Percentiles rank a stretch among this genome's conserved stretches.
These are phyloP conservation scores for Picochlorum sp. DNA, from an alignment of 139 green algal species.

Conservation along the genomic window DNA sequence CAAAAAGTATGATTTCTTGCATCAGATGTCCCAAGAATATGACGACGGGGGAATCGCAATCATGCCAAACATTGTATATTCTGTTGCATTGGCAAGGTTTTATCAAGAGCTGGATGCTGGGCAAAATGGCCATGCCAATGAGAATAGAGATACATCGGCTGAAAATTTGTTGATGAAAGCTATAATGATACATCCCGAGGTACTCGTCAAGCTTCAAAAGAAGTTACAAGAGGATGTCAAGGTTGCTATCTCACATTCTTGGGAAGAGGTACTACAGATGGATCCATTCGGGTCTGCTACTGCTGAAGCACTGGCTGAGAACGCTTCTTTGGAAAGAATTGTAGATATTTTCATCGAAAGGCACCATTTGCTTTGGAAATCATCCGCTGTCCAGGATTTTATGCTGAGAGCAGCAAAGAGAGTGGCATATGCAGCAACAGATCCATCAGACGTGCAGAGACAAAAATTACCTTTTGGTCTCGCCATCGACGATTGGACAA, in stretches of 20 bases:
- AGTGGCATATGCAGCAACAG: slow-evolving; percentile 7
- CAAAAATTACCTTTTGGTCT: slow-evolving; percentile 8
- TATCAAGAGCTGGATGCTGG: slow-evolving; percentile 22
- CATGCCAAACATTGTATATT: slow-evolving; percentile 77
- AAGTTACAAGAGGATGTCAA: slow-evolving; percentile 50
- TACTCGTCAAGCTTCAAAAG: slow-evolving; percentile 42
- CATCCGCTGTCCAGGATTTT: slow-evolving; percentile 51
- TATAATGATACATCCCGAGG: slow-evolving; percentile 69
- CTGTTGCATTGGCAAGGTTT: slow-evolving; percentile 49
- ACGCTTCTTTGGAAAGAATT: slow-evolving; percentile 64
- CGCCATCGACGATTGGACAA: slow-evolving; percentile 43
- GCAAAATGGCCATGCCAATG: slow-evolving; percentile 5
- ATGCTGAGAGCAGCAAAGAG: slow-evolving; percentile 42
- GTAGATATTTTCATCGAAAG: slow-evolving; percentile 76
- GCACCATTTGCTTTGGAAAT: slow-evolving; percentile 76
- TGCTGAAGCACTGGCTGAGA: slow-evolving; percentile 34
- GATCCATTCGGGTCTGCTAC: slow-evolving; percentile 37
- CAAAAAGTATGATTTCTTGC: slow-evolving; percentile 32
- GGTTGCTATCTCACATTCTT: slow-evolving; percentile 24
- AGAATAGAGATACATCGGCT: background rate
- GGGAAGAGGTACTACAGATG: slow-evolving; percentile 42
- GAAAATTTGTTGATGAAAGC: slow-evolving; percentile 44
- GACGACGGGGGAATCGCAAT: slow-evolving; percentile 31
- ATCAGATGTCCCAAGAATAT: slow-evolving; percentile 3
- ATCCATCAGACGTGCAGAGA: background rate